phyloP scores from a whole-genome alignment of 1,284 basidiomycete genomes.

The Puccinia sorghi region DNA sequence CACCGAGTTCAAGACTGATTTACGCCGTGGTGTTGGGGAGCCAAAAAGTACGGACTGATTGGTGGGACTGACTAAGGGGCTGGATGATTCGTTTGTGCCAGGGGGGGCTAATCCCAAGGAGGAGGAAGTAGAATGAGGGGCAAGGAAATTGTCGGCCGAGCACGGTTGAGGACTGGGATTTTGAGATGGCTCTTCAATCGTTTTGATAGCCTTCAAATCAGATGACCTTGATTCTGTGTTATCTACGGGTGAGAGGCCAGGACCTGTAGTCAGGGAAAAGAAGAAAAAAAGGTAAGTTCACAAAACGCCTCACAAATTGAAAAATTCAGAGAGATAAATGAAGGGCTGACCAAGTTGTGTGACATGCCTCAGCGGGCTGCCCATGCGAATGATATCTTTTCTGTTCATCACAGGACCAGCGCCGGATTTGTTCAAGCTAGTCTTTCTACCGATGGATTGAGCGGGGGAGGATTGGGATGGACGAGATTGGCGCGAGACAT shows the following conservation, averaged over 20 bases:
- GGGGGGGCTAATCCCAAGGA: constrained; percentile 10
- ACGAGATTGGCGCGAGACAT: not conserved
- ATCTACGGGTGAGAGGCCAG: constrained; percentile 4
- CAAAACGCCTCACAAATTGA: not conserved
- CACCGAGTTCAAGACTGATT: constrained; percentile 40
- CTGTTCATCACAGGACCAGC: constrained; percentile 19
- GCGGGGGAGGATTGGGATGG: constrained; percentile 9
- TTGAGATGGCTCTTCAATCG: not conserved
- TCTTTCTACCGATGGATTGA: constrained; percentile 36
- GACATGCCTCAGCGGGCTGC: constrained; percentile 50
- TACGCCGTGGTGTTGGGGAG: constrained; percentile 35
- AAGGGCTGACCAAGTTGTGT: constrained; percentile 38
- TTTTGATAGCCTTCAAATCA: not conserved
- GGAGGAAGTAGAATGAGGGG: constrained; percentile 1
- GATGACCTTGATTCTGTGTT: constrained; percentile 10
- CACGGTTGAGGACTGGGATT: not conserved
- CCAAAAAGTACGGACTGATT: constrained; percentile 28
- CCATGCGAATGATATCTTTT: constrained; percentile 45
- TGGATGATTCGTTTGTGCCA: constrained; percentile 2
- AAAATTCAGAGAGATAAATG: not conserved
- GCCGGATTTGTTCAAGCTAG: constrained; percentile 34
- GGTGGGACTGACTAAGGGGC: constrained; percentile 28
- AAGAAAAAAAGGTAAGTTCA: not conserved
- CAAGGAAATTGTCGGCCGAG: constrained; percentile 3
- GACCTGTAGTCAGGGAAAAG: not conserved